Evolutionary conservation across 2,329 filamentous ascomycete genomes (phyloP), one percentile per base, ranked within the genome.

Genomic region (Davidsoniella virescens): DNA sequence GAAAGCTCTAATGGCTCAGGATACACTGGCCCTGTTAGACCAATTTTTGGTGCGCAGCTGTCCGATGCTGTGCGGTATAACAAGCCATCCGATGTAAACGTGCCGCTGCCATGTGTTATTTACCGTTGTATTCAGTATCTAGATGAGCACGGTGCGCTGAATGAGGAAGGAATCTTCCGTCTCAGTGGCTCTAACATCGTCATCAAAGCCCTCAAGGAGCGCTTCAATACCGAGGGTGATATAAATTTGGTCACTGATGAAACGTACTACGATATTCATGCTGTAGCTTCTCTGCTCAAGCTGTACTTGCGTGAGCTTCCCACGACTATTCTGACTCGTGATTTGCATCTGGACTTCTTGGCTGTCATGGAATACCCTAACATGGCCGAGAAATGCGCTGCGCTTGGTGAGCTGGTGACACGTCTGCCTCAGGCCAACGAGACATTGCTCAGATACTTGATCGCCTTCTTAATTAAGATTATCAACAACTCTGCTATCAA

Each of bases 51-150:
- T 2, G 82, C 85, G 29, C 78, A 86, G 4, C 68, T 98, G 48
- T 78, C 78, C 7, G 90, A 96, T 59, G 92, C 92, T 23, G 88
- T 94, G 6, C 78, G 84, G 53, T 84, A 76, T 61, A 88, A 84
- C 57, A 73, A 79, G 10, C 88, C 87, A 0, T 65, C 70, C 10
- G 84, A 87, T 51, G 71, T 85, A 42, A 76, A 79, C 54, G 78
- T 87, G 5, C 80, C 84, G 25, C 69, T 98, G 25, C 92, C 92
- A 1, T 85, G 90, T 5, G 92, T 98, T 2, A 86, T 96, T 7
- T 98, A 93, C 66, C 82, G 92, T 52, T 95, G 87, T 61, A 84
- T 98, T 54, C 86, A 96, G 63, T 98, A 94, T 63, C 73, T 98
- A 16, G 82, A 86, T 56, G 75, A 78, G 5, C 88, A 88, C 67